Conservation (phyloP, 306 rosid species). For the Mucuna pruriens region DNA sequence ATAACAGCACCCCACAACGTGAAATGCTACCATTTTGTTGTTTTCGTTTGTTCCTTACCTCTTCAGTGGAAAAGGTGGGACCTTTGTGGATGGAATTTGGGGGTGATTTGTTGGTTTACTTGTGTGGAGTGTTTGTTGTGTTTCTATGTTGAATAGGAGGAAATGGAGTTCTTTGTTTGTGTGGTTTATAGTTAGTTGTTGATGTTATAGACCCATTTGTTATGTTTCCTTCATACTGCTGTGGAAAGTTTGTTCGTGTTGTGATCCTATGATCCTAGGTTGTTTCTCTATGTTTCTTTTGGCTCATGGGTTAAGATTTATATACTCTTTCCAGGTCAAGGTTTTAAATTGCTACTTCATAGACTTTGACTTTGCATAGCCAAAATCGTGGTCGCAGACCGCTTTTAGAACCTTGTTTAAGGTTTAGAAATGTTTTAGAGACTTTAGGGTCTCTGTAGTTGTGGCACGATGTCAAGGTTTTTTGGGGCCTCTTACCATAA, state of each 20-base stretch:
- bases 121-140: background rate
- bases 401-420: background rate
- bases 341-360: background rate
- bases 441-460: background rate
- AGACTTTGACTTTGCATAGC: background rate
- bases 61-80: background rate
- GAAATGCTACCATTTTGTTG: background rate
- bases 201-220: slow-evolving; percentile 8
- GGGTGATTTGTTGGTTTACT: background rate
- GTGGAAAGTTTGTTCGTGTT: background rate
- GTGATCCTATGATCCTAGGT: background rate
- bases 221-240: background rate
- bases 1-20: background rate
- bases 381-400: background rate
- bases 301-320: background rate
- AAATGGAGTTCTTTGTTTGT: background rate
- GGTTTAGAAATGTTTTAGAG: background rate
- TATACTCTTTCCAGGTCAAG: background rate
- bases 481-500: background rate
- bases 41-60: background rate
- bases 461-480: background rate
- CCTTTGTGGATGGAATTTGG: background rate
- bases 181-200: background rate
- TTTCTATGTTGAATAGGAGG: background rate
- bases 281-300: slow-evolving; percentile 5